Base-by-base conservation (phyloP, 345 rosid genomes). In the Atalantia buxifolia region DNA sequence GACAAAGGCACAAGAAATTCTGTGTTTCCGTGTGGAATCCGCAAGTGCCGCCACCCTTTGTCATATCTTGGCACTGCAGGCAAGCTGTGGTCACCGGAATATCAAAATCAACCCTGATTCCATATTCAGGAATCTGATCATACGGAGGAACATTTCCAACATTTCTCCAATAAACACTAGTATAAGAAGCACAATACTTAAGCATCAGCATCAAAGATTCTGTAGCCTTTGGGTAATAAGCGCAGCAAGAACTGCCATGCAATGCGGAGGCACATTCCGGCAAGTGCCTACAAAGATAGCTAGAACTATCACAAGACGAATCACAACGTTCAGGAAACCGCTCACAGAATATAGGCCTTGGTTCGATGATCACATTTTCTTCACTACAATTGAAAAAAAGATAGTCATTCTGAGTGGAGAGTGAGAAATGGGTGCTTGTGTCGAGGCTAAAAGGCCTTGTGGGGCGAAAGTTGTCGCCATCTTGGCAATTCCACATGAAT, bases 161-260 rank as follows among this genome's bases (percentile, higher is more conserved):
- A 74, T 85, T 92, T 82, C 92, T 90, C 99, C 99, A 91, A 35
- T 96, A 89, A 81, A 96, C 85, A 27, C 99, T 91, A 1, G 97
- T 89, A 71, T 93, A 94, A 13, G 91, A 86, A 14, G 95, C 91
- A n/a, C 97, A 96, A 70, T 91, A 89, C 79, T 84, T 80, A 19
- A 94, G 85, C 97, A 96, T 96, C 71, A 96, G 81, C 90, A 97
- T 85, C 28, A 92, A 81, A 27, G 99, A 94, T 67, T 94, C 97
- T 0, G 89, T 90, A 0, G 97, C 97, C 77, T 89, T 96, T 0
- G 99, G 98, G 67, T 83, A 88, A 69, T 96, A 95, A 13, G 95
- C 88, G 72, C 99, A 95, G 77, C 98, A 95, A 36, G 98, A 93
- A 71, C 87, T 86, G 21, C 82, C 74, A 8, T 80, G 80, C 40